These are phyloP conservation scores for Rhodotorula taiwanensis DNA, from an alignment of 768 basidiomycete species.

Conservation along the genomic window DNA sequence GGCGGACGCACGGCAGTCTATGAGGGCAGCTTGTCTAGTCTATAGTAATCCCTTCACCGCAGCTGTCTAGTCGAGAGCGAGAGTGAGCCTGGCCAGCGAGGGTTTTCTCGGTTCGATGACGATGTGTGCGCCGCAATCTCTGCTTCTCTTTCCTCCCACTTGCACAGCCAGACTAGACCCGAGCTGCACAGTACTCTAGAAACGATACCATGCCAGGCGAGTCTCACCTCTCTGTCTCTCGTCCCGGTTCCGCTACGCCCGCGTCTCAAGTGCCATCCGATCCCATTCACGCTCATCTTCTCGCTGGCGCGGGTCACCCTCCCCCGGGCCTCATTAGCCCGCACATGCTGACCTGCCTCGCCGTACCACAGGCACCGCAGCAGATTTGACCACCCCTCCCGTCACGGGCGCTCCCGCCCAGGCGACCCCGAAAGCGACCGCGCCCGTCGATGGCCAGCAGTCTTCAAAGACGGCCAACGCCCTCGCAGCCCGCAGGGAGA, in stretches of 20 bases:
- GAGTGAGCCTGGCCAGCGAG: too few relatives aligned
- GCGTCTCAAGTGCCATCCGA: too few relatives aligned
- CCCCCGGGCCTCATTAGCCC: too few relatives aligned
- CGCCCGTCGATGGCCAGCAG: slow-evolving; percentile 6
- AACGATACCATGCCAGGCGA: slow-evolving; percentile 12
- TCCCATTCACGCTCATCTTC: neutral
- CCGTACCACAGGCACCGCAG: slow-evolving; percentile 15
- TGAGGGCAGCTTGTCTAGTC: too few relatives aligned
- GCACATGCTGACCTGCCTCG: neutral
- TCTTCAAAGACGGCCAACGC: slow-evolving; percentile 18
- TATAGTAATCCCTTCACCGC: too few relatives aligned
- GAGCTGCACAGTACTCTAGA: neutral
- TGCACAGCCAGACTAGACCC: neutral
- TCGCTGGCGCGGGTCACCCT: too few relatives aligned
- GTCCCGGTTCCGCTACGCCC: neutral
- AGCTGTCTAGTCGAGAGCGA: too few relatives aligned
- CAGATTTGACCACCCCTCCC: slow-evolving; percentile 30
- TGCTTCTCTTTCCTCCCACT: too few relatives aligned
- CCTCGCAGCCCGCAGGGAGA: slow-evolving; percentile 27
- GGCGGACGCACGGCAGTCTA: too few relatives aligned
- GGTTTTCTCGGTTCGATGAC: too few relatives aligned
- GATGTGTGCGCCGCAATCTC: too few relatives aligned
- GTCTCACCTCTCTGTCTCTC: neutral
- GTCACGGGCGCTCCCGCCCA: slow-evolving; percentile 30
- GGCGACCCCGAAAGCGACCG: slow-evolving; percentile 13